A percentile compares a stretch with the other conserved stretches of the same genome.
These are phyloP conservation scores for Kazachstania viticola DNA, from an alignment of 805 yeast genomes.

Conservation along the genomic window DNA sequence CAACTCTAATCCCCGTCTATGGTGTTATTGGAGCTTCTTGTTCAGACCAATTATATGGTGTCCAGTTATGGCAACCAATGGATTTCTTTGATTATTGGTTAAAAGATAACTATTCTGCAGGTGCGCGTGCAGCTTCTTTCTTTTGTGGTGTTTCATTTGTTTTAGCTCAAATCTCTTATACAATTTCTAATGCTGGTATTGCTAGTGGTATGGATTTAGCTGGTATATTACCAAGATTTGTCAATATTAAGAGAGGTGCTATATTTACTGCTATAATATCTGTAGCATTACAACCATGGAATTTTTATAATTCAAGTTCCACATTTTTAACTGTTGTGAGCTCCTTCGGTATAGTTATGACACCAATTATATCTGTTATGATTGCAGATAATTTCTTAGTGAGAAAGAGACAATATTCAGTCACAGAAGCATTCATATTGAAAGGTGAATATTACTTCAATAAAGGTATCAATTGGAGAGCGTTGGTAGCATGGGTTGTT, in stretches of 20 bases:
- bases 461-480: slow-evolving; percentile 30
- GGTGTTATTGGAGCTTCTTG: slow-evolving; percentile 34
- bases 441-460: slow-evolving; percentile 28
- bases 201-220: slow-evolving; percentile 36
- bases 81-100: slow-evolving; percentile 25
- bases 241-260: slow-evolving; percentile 32
- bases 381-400: slow-evolving; percentile 31
- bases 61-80: slow-evolving; percentile 27
- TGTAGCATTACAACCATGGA: slow-evolving; percentile 30
- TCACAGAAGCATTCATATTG: slow-evolving; percentile 19
- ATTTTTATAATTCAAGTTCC: slow-evolving; percentile 27
- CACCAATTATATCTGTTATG: slow-evolving; percentile 29
- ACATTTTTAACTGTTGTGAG: slow-evolving; percentile 29
- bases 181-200: slow-evolving; percentile 29
- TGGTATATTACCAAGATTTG: slow-evolving; percentile 29
- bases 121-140: slow-evolving; percentile 29
- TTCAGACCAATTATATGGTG: slow-evolving; percentile 26
- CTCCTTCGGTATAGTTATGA: slow-evolving; percentile 28
- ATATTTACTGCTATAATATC: slow-evolving; percentile 24
- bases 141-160: slow-evolving; percentile 29
- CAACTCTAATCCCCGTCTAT: slow-evolving; percentile 32
- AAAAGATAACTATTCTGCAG: slow-evolving; percentile 21
- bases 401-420: slow-evolving; percentile 26
- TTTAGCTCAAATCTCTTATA: slow-evolving; percentile 29
- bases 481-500: slow-evolving; percentile 22